These are phyloP conservation scores for Termitomyces sp. DNA, from an alignment of 768 basidiomycete species.

Conservation along the genomic window DNA sequence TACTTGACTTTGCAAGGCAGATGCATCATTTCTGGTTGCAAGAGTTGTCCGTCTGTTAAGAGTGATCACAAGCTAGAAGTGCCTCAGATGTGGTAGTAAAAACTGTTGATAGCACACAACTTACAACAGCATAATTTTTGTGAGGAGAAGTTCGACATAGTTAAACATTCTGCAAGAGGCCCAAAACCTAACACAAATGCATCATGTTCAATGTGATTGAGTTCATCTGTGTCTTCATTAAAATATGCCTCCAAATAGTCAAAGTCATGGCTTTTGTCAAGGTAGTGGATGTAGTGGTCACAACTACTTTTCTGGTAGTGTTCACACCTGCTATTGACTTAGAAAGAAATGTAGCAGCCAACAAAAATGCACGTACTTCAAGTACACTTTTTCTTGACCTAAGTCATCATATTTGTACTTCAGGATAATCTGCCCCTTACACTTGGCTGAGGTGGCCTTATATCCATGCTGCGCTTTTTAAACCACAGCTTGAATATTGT, in stretches of 20 bases:
- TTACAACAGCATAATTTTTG: background rate
- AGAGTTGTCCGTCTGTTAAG: background rate
- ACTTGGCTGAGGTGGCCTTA: background rate
- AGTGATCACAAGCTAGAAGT: background rate
- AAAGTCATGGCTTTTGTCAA: slow-evolving; percentile 14
- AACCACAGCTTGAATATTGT: background rate
- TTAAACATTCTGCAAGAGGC: slow-evolving; percentile 8
- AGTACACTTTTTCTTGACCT: background rate
- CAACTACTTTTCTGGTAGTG: background rate
- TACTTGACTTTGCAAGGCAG: background rate
- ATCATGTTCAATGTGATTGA: slow-evolving; percentile 17
- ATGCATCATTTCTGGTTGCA: slow-evolving; percentile 8
- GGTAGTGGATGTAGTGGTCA: slow-evolving; percentile 5
- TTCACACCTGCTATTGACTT: background rate
- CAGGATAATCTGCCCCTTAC: background rate
- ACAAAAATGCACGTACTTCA: background rate
- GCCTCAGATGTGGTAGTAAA: too few species aligned
- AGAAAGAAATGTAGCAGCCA: background rate
- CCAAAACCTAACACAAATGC: slow-evolving; percentile 13
- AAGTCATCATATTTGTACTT: background rate
- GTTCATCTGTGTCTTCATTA: slow-evolving; percentile 15
- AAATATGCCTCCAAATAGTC: slow-evolving; percentile 21
- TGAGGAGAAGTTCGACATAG: background rate
- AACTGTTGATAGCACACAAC: too few species aligned
- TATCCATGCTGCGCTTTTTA: background rate